Percentiles rank a stretch among this genome's conserved stretches.
Conservation (phyloP, 768 basidiomycete species). For the Tulasnella sp. region DNA sequence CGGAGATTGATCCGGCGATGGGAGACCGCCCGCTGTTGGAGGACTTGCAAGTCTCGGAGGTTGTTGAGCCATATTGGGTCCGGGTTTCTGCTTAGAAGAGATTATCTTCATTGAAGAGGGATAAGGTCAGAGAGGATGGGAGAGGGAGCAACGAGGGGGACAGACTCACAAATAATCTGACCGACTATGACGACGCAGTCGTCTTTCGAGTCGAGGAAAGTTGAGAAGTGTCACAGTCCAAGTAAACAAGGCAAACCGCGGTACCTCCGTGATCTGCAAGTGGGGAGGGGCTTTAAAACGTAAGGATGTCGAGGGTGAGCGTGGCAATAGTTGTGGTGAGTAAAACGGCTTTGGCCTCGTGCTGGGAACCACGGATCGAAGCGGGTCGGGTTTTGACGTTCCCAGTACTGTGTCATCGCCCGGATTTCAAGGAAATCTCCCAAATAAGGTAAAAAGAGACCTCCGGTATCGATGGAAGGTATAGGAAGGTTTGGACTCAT, state of each 20-base stretch:
- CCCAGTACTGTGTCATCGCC: not conserved
- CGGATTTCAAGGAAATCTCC: not conserved
- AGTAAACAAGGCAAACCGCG: not conserved
- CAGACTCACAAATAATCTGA: not conserved
- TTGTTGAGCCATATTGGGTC: not conserved
- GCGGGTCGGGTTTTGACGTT: not conserved
- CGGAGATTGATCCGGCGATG: not conserved
- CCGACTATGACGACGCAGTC: not conserved
- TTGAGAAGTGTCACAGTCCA: not conserved
- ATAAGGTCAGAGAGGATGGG: too few relatives aligned
- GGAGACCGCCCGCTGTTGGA: not conserved
- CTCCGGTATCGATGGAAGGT: not conserved
- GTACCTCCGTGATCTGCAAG: not conserved
- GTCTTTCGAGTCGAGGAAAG: not conserved
- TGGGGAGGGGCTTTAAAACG: not conserved
- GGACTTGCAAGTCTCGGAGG: not conserved
- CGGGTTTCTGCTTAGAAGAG: not conserved
- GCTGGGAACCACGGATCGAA: not conserved
- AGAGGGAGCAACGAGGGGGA: not conserved
- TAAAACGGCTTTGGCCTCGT: not conserved
- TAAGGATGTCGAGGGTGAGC: not conserved
- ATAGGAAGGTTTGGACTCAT: not conserved
- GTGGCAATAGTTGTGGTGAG: not conserved
- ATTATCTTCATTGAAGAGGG: not conserved
- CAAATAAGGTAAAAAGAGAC: not conserved